A percentile compares a stretch with the other conserved stretches of the same genome.
Evolutionary conservation across 176 grass and related monocot genomes (phyloP).

Genomic region (Urochloa ruziziensis): DNA sequence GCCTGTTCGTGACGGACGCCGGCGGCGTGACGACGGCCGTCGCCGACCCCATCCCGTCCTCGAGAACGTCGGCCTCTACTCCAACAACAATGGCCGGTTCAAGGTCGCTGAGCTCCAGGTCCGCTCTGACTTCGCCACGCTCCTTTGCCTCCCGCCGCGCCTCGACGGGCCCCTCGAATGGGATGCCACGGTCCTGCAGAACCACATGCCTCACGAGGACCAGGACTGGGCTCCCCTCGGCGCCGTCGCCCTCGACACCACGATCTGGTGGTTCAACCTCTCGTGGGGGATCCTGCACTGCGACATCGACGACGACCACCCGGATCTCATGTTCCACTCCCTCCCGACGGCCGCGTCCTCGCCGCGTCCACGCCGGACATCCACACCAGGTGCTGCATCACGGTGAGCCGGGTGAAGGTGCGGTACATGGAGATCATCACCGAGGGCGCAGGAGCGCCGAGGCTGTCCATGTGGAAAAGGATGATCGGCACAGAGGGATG

Average conservation of each 20-base stretch:
- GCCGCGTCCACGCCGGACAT: neutral
- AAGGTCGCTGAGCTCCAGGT: neutral
- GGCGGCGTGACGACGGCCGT: neutral
- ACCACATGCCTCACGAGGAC: neutral
- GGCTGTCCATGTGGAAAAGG: too few species aligned
- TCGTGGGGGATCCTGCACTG: conserved; percentile 9
- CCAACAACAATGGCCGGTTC: neutral
- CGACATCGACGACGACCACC: neutral
- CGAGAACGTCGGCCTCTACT: neutral
- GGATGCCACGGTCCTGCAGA: neutral
- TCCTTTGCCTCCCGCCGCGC: neutral
- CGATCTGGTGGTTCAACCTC: neutral
- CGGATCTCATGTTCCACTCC: neutral
- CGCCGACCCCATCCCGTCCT: neutral
- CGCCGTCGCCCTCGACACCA: neutral
- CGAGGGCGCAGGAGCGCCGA: too few species aligned
- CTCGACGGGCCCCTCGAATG: neutral
- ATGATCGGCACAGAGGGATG: too few species aligned
- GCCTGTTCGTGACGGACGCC: too few species aligned
- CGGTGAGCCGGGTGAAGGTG: neutral
- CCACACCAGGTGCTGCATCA: neutral
- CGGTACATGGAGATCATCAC: too few species aligned
- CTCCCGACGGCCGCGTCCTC: neutral
- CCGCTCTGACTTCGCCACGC: neutral
- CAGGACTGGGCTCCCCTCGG: neutral